Evolutionary conservation across 371 early-diverging fungal genomes (phyloP), one percentile per base, ranked within the genome.

Genomic region (Umbelopsis sp.): DNA sequence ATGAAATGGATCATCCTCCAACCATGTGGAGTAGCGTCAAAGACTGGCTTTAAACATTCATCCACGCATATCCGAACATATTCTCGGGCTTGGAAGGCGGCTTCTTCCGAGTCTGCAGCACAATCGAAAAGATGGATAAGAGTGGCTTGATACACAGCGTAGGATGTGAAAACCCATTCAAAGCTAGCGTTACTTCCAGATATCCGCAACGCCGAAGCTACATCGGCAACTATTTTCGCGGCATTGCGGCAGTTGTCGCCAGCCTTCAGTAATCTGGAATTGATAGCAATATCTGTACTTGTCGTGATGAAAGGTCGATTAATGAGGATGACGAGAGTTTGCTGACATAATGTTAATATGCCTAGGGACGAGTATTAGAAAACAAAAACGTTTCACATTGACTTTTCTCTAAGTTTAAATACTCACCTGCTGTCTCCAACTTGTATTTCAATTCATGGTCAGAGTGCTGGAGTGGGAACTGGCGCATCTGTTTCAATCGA

Each of bases 261-360:
- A 9, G 78, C 73, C 24, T 70, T 67, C 62, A 50, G 46, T 78
- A 65, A 66, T 71, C 48, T 68, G 76, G n/a, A 70, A 53, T 22
- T 62, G 63, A 10, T 68, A 65, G 9, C 73, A 63, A 14, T 67
- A 53, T 38, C 65, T 69, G 46, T 76, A 72, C 8, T 64, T 9
- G 73, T 48, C 1, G 79, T 72, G 29, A 83, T 68, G 50, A 78
- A 87, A 1, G 85, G 87, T 16, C 88, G 78, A 65, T 87, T 83
- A 11, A 89, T 69, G 29, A 89, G 69, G 24, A 89, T 80, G 4
- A 70, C 66, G 1, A 83, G 74, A 9, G 72, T 70, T 44, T 83
- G 71, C 68, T 79, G 79, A 37, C 83, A 80, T 7, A 79, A 74
- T 35, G 82, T 83, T 18, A 89, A 64, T 18, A 85, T 84, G 37